Evolutionary conservation across 352 stramenopile species (phyloP), one percentile per base, ranked within the genome.

Genomic region (Saprolegnia parasitica): DNA sequence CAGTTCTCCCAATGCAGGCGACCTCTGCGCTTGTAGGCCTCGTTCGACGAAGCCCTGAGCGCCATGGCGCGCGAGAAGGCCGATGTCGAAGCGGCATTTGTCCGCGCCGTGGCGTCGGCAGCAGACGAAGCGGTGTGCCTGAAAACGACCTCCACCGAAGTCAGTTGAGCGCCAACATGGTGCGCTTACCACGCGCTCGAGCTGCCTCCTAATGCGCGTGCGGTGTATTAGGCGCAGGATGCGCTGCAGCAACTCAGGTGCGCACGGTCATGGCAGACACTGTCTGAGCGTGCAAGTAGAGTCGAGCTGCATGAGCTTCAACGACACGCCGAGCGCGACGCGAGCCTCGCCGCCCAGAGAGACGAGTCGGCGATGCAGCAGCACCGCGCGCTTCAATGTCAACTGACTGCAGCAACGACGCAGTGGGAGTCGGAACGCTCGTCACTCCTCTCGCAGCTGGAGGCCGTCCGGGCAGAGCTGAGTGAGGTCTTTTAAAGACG

Each of bases 201-300:
- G 2, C 2, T 35, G 29, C 29, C 29, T 35, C 29, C 29, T 35
- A 5, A 35, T 2, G 29, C 29, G 29, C n/a, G n/a, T 15, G 52
- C 23, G 52, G 32, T 21, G 35, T 35, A 60, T 60, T 60, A 60
- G 52, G 20, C 52, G 13, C 52, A 60, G 20, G 52, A 60, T 21
- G 52, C 24, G 3, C 35, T 42, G 11, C 52, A 60, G 35, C 52
- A 26, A 24, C 24, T 60, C 4, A 60, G 20, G 52, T 60, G 35
- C 52, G 52, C 20, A 60, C 35, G 13, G n/a, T n/a, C n/a, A n/a
- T n/a, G n/a, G n/a, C n/a, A n/a, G n/a, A n/a, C n/a, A n/a, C 35
- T 60, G 11, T 20, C 1, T 60, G 52, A 4, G 11, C 9, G 4
- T 16, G 11, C 13, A 60, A 26, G 52, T 60, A 60, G 52, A 24